Evolutionary conservation across 169 alveolate genomes (phyloP).

Genomic region (Plasmodium relictum): DNA sequence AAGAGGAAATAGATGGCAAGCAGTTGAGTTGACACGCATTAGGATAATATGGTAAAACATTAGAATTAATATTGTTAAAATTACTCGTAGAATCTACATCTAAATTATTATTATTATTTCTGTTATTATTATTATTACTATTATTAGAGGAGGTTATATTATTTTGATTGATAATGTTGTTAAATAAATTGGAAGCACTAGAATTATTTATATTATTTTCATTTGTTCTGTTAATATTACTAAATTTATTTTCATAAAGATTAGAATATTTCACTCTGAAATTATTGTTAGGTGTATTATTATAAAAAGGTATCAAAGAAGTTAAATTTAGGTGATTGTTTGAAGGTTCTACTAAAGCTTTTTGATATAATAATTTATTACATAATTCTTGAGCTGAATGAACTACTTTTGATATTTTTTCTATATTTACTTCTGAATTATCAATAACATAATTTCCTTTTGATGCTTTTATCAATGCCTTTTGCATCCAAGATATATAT

Average conservation of each 20-base stretch:
- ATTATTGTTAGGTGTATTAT: not conserved
- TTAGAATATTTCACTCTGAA: constrained; percentile 18
- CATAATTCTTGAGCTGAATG: constrained; percentile 50
- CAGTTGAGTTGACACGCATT: constrained; percentile 30
- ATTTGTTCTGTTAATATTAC: constrained; percentile 8
- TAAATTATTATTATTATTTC: not conserved
- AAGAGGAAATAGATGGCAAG: constrained; percentile 14
- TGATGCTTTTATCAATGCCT: constrained; percentile 43
- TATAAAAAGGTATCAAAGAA: constrained; percentile 12
- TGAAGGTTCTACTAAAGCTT: constrained; percentile 4
- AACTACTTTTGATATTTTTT: constrained; percentile 27
- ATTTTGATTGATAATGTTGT: constrained; percentile 30
- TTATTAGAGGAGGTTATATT: not conserved
- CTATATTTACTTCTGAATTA: constrained; percentile 33
- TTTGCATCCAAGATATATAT: constrained; percentile 67
- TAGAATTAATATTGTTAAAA: constrained; percentile 12
- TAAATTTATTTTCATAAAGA: constrained; percentile 17
- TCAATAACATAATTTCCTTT: constrained; percentile 43
- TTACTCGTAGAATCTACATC: constrained; percentile 3
- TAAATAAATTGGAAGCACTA: constrained; percentile 8
- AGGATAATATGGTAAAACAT: constrained; percentile 26
- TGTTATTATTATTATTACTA: not conserved
- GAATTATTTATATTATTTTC: not conserved
- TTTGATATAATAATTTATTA: constrained; percentile 37
- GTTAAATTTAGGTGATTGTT: not conserved